Evolutionary conservation across 148 eudicot genomes (phyloP).

Genomic region (Rhododendron mucronatum): DNA sequence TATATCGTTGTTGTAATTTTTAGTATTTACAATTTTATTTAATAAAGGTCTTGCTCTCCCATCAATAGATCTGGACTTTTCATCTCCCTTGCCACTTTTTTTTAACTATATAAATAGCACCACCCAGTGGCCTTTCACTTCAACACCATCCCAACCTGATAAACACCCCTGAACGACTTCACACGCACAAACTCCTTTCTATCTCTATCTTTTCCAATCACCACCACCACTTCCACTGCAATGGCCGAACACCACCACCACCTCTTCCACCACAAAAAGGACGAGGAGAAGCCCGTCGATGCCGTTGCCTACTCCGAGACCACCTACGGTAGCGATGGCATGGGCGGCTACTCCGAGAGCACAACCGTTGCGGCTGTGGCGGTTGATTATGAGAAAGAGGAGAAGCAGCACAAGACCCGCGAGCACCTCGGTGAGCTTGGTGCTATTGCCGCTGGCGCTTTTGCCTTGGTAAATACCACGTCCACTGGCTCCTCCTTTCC

Average conservation of each 20-base stretch:
- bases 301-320: neutral
- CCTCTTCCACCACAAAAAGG: neutral
- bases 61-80: neutral
- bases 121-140: neutral
- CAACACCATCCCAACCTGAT: neutral
- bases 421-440: slow-evolving; percentile 32
- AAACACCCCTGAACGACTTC: neutral
- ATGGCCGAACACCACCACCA: neutral
- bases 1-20: too few species aligned
- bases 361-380: neutral
- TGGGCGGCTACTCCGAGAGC: neutral
- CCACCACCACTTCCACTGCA: neutral
- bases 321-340: neutral
- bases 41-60: neutral
- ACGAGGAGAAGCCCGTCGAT: neutral
- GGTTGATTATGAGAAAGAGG: slow-evolving; percentile 27
- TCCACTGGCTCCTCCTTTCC: too few species aligned
- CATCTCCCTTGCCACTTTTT: neutral
- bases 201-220: neutral
- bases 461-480: slow-evolving; percentile 34
- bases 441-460: slow-evolving; percentile 40
- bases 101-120: neutral
- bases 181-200: neutral
- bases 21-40: too few species aligned
- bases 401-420: slow-evolving; percentile 36